Evolutionary conservation across 192 early-diverging fungal genomes (phyloP).

Genomic region (Coemansia sp.): DNA sequence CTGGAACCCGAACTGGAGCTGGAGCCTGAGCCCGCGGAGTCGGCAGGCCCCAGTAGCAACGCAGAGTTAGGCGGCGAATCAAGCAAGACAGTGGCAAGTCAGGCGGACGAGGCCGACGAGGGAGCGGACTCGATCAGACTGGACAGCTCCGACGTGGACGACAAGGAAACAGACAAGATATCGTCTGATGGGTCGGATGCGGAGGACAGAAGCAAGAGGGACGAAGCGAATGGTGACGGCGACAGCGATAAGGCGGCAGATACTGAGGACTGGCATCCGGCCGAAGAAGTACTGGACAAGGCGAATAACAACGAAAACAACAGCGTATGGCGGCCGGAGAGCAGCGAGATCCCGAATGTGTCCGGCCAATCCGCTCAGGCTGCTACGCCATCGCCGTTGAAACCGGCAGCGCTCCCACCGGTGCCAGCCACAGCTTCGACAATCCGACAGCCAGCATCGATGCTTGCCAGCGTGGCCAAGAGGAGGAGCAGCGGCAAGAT

Average conservation of each 20-base stretch:
- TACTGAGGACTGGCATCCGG: slow-evolving; percentile 6
- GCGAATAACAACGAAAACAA: background rate
- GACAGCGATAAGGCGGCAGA: background rate
- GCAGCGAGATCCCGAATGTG: slow-evolving; percentile 3
- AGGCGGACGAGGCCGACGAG: no score
- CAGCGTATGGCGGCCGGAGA: slow-evolving; percentile 7
- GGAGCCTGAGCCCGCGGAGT: no score
- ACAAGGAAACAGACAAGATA: slow-evolving; percentile 3
- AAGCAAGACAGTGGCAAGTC: no score
- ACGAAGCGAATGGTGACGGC: background rate
- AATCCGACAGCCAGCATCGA: background rate
- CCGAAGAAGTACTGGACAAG: background rate
- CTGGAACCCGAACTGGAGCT: background rate
- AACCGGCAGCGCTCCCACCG: background rate
- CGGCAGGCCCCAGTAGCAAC: no score
- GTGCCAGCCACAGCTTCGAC: background rate
- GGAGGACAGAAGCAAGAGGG: background rate
- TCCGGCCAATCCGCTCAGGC: background rate
- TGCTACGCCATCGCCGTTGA: slow-evolving; percentile 6
- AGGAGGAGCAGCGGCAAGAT: background rate
- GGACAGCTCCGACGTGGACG: no score
- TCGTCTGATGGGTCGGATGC: background rate
- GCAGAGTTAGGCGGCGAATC: no score
- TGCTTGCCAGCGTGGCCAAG: background rate
- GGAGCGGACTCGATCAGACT: no score